Base-by-base conservation (phyloP, 2,329 filamentous ascomycete species). In the Hortaea werneckii region DNA sequence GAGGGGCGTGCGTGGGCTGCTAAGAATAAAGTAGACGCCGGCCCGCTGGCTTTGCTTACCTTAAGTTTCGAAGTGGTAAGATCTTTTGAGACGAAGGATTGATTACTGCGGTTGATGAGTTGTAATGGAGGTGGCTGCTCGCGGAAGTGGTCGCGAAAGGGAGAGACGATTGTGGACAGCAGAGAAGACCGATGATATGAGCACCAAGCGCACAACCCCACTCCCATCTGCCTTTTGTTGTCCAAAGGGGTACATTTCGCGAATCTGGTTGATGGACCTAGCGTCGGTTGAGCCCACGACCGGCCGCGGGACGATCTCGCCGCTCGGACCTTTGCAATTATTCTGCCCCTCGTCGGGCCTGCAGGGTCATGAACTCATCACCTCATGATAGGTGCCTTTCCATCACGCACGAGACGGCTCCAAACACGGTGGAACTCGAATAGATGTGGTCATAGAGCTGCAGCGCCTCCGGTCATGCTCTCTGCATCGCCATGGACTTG, bases 41-140 rank as follows among this genome's bases (percentile, higher is more conserved):
- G 32, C 32, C 32, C 12, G 38, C 44, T 42, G 44, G 37, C 44
- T 35, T n/a, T 26, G 41, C 44, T 42, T 39, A 46, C 44, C 44
- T 46, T 38, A 29, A 37, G 32, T 9, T 35, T 9, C 32, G 20
- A 20, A 20, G 20, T 20, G 20, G 20, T 8, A 35, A 41, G n/a
- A 7, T 32, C 37, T 20, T 12, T 26, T 40, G 6, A 28, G 10
- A 40, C n/a, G 20, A 20, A 4, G 20, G 20, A 20, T 20, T 20
- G 20, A 20, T 20, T 20, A 20, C 20, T 20, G 20, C 20, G 20
- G 20, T 20, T 2, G 20, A 20, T 2, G 20, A 20, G 20, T 20
- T 20, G 20, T 4, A 20, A 20, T 20, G 20, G 20, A 20, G 20
- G 20, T 20, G 20, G 20, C 20, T 20, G 20, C 20, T 20, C 20